Evolutionary conservation across 306 rosid genomes (phyloP).

Genomic region (Calophaca sinica): DNA sequence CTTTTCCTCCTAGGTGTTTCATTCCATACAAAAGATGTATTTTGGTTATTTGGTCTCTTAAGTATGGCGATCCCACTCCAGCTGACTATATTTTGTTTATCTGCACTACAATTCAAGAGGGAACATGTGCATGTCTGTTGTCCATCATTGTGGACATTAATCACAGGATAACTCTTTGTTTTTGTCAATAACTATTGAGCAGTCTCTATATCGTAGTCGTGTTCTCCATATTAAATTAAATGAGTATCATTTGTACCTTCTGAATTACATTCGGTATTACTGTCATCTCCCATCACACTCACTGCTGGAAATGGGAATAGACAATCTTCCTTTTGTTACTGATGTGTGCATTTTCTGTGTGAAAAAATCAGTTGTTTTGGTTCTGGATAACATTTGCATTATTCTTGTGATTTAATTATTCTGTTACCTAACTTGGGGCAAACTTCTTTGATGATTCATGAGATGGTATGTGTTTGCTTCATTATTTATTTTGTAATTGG

Average conservation of each 20-base stretch:
- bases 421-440: constrained; percentile 6
- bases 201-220: constrained; percentile 13
- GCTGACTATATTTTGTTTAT: constrained; percentile 8
- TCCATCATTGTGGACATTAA: constrained; percentile 27
- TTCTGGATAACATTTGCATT: constrained; percentile 2
- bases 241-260: constrained; percentile 7
- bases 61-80: constrained; percentile 15
- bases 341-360: constrained; percentile 18
- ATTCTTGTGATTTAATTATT: constrained; percentile 21
- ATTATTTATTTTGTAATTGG: constrained; percentile 27
- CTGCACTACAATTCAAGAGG: constrained; percentile 29
- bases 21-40: constrained; percentile 18
- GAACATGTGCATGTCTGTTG: constrained; percentile 21
- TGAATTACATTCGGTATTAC: neutral
- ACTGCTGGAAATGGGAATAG: constrained; percentile 1
- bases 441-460: constrained; percentile 38
- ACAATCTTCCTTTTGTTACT: constrained; percentile 1
- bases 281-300: neutral
- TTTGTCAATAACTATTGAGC: constrained; percentile 26
- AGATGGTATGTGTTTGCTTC: constrained; percentile 15
- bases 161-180: neutral
- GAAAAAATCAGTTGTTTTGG: neutral
- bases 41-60: constrained; percentile 2
- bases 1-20: constrained; percentile 16
- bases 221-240: constrained; percentile 1